Conservation (phyloP, 148 eudicot genomes). For the Vaccinium vitisidaea region DNA sequence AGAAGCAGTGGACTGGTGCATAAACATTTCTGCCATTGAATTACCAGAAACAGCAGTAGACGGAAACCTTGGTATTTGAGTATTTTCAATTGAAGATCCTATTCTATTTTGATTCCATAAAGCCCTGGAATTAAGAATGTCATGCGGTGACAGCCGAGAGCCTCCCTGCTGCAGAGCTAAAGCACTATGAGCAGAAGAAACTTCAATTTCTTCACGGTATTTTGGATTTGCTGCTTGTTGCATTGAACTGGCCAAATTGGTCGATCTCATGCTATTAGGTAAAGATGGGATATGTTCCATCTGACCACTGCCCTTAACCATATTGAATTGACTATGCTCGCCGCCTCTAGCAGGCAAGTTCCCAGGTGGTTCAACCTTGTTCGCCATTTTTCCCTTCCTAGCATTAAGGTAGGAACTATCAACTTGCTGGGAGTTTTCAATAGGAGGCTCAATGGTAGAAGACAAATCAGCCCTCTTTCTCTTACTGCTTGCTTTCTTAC, state of each 20-base stretch:
- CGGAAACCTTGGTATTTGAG: slow-evolving; percentile 24
- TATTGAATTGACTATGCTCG: slow-evolving; percentile 16
- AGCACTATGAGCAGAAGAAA: slow-evolving; percentile 28
- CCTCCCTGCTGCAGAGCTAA: slow-evolving; percentile 22
- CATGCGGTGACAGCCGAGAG: slow-evolving; percentile 15
- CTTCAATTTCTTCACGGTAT: slow-evolving; percentile 25
- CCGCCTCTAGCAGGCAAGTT: slow-evolving; percentile 17
- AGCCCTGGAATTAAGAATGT: slow-evolving; percentile 20
- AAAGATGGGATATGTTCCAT: slow-evolving; percentile 21
- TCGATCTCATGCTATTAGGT: slow-evolving; percentile 16
- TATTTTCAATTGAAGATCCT: slow-evolving; percentile 20
- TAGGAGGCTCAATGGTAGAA: slow-evolving; percentile 41
- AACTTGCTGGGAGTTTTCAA: slow-evolving; percentile 40
- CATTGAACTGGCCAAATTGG: slow-evolving; percentile 15
- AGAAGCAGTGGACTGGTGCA: slow-evolving; percentile 21
- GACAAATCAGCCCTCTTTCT: slow-evolving; percentile 55
- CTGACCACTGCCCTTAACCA: slow-evolving; percentile 22
- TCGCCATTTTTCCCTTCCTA: slow-evolving; percentile 40
- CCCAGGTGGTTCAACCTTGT: slow-evolving; percentile 43
- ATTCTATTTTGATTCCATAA: slow-evolving; percentile 24
- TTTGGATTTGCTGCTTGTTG: slow-evolving; percentile 2
- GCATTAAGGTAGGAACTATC: slow-evolving; percentile 37
- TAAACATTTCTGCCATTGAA: slow-evolving; percentile 15
- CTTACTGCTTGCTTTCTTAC: slow-evolving; percentile 42
- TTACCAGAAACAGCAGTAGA: slow-evolving; percentile 12